These are phyloP conservation scores for Phytophthora meadii DNA, from an alignment of 352 stramenopile species.

Conservation along the genomic window DNA sequence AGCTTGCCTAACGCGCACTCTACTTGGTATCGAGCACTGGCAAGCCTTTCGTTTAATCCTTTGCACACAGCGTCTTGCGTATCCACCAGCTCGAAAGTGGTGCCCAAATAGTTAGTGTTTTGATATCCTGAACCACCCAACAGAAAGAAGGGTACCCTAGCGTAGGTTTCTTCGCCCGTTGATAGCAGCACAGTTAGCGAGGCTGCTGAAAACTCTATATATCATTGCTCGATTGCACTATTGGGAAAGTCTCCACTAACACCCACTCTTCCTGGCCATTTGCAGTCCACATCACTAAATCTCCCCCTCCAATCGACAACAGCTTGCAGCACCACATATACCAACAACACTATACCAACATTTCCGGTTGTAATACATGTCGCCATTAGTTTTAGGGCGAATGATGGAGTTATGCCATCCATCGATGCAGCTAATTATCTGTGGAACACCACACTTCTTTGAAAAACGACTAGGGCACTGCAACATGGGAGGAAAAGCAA, in stretches of 20 bases:
- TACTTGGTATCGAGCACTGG: no score
- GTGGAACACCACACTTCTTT: neutral
- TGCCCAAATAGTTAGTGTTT: no score
- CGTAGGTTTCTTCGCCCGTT: no score
- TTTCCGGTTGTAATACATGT: constrained; percentile 7
- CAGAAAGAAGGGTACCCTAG: no score
- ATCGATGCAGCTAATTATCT: constrained; percentile 18
- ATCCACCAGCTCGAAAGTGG: no score
- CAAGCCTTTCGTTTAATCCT: no score
- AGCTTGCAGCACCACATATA: neutral
- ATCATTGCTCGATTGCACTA: neutral
- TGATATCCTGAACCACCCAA: no score
- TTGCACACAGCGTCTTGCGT: no score
- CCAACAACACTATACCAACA: constrained; percentile 4
- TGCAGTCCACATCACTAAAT: constrained; percentile 11
- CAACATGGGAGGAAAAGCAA: neutral
- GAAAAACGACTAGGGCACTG: constrained; percentile 5
- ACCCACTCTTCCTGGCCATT: constrained; percentile 1
- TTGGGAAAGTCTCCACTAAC: constrained; percentile 2
- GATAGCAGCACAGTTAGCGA: no score
- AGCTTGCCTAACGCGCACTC: no score
- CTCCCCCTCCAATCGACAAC: constrained; percentile 8
- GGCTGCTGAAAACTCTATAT: neutral
- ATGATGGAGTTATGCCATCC: neutral
- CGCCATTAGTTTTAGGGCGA: neutral